Base-by-base conservation (phyloP, 768 basidiomycete genomes). In the Xerocomus spinulosus region DNA sequence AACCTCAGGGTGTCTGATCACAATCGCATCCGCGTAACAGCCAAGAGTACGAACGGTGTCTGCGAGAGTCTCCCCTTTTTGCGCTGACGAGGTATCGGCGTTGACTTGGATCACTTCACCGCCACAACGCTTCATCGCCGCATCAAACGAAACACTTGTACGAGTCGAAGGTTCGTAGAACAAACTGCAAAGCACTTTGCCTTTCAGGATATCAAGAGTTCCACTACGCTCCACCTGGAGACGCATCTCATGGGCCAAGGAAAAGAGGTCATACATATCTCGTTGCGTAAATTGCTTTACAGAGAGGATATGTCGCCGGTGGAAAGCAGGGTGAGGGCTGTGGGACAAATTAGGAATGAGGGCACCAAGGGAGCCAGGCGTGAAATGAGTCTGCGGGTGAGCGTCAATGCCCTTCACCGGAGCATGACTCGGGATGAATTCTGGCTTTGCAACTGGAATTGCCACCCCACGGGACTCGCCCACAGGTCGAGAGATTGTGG, bases 151-250 rank as follows among this genome's bases (percentile, higher is more conserved):
- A 4, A 87, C 79, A 52, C 90, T 92, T 3, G 96, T 99, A 28
- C 96, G 79, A 3, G 96, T 99, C 3, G 93, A 96, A 1, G 95
- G 90, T 66, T 99, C 96, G 66, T 92, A 99, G 77, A 99, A 99
- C 30, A 94, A 65, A 18, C 84, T 93, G 63, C 87, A 92, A 6
- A 99, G 78, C 1, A 99, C 85, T 51, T 86, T 89, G 30, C 95
- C 95, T 54, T 85, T 88, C 37, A 98, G 75, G 49, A 96, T 81
- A 56, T 98, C 92, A 47, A 97, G 74, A 1, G 80, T 78, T 2
- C 93, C 92, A 59, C 83, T 87, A 25, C 93, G 81, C 68, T 99
- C 96, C 13, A 97, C 93, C 60, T 93, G 93, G 30, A 92, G 77
- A 42, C 91, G 87, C 93, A 99, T 94, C 70, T 99, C 96, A 56